These are phyloP conservation scores for Penicillium malachiteum DNA, from an alignment of 495 filamentous ascomycete species.

Conservation along the genomic window DNA sequence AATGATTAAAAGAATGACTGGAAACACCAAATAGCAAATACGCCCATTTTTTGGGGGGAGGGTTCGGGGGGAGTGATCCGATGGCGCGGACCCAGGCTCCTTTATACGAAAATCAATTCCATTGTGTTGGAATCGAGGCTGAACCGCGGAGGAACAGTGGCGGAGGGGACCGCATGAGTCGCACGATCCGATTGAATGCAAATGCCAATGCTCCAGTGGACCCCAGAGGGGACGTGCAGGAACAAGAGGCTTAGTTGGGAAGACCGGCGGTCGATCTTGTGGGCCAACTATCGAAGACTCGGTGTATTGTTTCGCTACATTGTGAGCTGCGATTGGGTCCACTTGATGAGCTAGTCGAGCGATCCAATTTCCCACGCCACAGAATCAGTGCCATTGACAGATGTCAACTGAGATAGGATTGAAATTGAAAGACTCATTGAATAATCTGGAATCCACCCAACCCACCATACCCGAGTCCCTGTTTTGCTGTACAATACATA, in stretches of 20 bases:
- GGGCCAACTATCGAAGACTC: constrained; percentile 13
- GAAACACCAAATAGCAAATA: neutral
- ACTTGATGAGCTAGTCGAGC: neutral
- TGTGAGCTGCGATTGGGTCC: constrained; percentile 8
- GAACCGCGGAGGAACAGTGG: neutral
- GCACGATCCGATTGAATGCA: constrained; percentile 7
- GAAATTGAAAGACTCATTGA: too few species aligned
- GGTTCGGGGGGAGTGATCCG: neutral
- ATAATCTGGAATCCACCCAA: too few species aligned
- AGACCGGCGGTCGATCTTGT: constrained; percentile 14
- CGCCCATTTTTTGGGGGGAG: neutral
- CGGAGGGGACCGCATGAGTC: constrained; percentile 6
- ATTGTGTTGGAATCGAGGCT: constrained; percentile 2
- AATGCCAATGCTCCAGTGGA: constrained; percentile 8
- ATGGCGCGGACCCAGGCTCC: neutral
- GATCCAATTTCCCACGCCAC: constrained; percentile 6
- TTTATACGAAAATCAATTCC: constrained; percentile 4
- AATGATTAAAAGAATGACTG: constrained; percentile 4
- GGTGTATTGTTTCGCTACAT: constrained; percentile 1
- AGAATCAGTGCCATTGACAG: constrained; percentile 8
- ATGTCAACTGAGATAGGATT: constrained; percentile 3
- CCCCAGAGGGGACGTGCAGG: constrained; percentile 5
- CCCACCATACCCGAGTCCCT: too few species aligned
- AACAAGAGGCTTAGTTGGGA: constrained; percentile 17
- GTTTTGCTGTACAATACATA: too few species aligned